These are phyloP conservation scores for Dendryphion nanum DNA, from an alignment of 2,329 filamentous ascomycete species.

Conservation along the genomic window DNA sequence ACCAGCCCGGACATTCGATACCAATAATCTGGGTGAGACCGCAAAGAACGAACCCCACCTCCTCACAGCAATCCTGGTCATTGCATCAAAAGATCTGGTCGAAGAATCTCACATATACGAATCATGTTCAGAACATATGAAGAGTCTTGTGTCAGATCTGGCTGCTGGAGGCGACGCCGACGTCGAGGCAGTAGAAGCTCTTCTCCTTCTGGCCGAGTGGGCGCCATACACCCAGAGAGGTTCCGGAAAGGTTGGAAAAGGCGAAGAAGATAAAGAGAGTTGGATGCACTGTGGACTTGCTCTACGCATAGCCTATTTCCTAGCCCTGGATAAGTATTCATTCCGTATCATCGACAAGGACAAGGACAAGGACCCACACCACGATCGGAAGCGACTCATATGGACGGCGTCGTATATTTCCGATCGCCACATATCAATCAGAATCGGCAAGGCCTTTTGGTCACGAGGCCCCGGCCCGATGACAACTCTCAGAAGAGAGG, in stretches of 20 bases:
- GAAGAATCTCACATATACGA: conserved; percentile 63
- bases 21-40: conserved; percentile 53
- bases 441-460: conserved; percentile 72
- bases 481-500: conserved; percentile 62
- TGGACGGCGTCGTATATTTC: conserved; percentile 57
- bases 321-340: conserved; percentile 67
- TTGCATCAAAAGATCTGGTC: conserved; percentile 69
- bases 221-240: conserved; percentile 64
- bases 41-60: conserved; percentile 64
- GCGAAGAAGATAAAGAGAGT: conserved; percentile 70
- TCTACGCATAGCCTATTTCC: conserved; percentile 67
- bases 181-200: conserved; percentile 69
- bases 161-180: conserved; percentile 65
- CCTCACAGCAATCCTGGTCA: conserved; percentile 67
- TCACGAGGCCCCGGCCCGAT: conserved; percentile 68
- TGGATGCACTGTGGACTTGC: conserved; percentile 77
- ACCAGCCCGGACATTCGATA: conserved; percentile 58
- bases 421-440: conserved; percentile 59
- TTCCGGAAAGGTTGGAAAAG: conserved; percentile 64
- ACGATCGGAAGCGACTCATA: conserved; percentile 63
- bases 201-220: conserved; percentile 71
- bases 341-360: conserved; percentile 60
- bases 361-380: conserved; percentile 59
- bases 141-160: conserved; percentile 64
- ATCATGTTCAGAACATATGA: conserved; percentile 68